Evolutionary conservation across 805 yeast genomes (phyloP).

Genomic region (Tetrapisispora iriomotensis): DNA sequence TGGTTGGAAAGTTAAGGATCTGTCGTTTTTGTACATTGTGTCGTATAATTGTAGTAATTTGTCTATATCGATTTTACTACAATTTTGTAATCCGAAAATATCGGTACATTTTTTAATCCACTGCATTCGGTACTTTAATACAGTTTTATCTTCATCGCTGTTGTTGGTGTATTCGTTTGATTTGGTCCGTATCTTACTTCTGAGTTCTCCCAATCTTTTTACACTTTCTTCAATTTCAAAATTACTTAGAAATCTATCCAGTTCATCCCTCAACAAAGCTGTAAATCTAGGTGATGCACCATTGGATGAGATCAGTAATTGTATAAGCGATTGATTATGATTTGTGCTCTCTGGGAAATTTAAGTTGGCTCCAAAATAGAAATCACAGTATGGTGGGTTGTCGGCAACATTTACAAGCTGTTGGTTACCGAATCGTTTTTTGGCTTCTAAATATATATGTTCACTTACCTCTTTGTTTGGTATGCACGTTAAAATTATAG

Average conservation of each 20-base stretch:
- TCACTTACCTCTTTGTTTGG: conserved; percentile 19
- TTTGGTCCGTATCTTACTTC: conserved; percentile 14
- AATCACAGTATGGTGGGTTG: conserved; percentile 27
- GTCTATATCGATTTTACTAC: conserved; percentile 17
- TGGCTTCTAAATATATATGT: conserved; percentile 16
- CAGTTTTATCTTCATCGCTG: not conserved
- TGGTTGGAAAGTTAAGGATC: conserved; percentile 10
- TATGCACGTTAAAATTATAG: conserved; percentile 24
- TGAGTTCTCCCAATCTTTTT: conserved; percentile 17
- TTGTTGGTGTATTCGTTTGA: conserved; percentile 5
- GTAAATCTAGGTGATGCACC: conserved; percentile 28
- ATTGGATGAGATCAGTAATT: conserved; percentile 24
- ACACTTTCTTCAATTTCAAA: conserved; percentile 19
- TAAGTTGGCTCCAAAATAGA: conserved; percentile 29
- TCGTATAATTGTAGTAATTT: conserved; percentile 14
- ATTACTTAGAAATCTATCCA: conserved; percentile 10
- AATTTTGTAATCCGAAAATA: conserved; percentile 20
- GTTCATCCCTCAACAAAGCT: conserved; percentile 24
- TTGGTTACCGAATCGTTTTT: conserved; percentile 17
- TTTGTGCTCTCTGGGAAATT: not conserved
- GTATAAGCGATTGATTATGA: conserved; percentile 7
- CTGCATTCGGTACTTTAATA: conserved; percentile 23
- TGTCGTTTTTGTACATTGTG: conserved; percentile 13
- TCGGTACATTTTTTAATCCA: conserved; percentile 28
- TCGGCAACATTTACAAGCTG: conserved; percentile 30